These are phyloP conservation scores for Carex kokanica DNA, from an alignment of 176 grass and related monocot genomes.

Conservation along the genomic window DNA sequence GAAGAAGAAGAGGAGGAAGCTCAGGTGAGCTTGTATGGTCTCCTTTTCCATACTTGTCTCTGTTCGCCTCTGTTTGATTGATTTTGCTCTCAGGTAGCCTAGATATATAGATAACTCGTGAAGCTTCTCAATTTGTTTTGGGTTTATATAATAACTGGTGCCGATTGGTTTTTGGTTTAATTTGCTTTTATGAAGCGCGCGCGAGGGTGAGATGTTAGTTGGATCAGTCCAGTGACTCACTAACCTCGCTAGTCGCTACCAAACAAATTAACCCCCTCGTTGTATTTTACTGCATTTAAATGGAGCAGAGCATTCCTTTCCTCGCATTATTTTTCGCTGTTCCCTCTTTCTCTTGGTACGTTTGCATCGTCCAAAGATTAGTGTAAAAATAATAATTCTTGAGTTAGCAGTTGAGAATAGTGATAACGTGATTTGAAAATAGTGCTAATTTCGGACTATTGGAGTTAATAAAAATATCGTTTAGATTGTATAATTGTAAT, in stretches of 20 bases:
- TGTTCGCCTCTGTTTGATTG: background rate
- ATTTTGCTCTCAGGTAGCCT: background rate
- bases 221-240: conserved; percentile 1
- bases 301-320: no score
- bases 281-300: conserved; percentile 17
- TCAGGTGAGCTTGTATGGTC: conserved; percentile 20
- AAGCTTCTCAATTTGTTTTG: background rate
- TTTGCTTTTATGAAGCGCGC: background rate
- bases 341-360: background rate
- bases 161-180: background rate
- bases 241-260: background rate
- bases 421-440: no score
- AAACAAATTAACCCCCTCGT: conserved; percentile 28
- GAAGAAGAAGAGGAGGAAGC: conserved; percentile 39
- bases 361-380: no score
- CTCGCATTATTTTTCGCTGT: background rate
- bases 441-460: no score
- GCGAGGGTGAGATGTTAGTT: background rate
- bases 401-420: no score
- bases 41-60: conserved; percentile 23
- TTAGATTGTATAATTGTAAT: no score
- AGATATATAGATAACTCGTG: conserved; percentile 6
- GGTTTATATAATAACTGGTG: background rate
- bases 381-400: no score
- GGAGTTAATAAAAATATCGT: no score